Evolutionary conservation across 805 yeast genomes (phyloP).

Genomic region (Wickerhamiella alocasiicola): DNA sequence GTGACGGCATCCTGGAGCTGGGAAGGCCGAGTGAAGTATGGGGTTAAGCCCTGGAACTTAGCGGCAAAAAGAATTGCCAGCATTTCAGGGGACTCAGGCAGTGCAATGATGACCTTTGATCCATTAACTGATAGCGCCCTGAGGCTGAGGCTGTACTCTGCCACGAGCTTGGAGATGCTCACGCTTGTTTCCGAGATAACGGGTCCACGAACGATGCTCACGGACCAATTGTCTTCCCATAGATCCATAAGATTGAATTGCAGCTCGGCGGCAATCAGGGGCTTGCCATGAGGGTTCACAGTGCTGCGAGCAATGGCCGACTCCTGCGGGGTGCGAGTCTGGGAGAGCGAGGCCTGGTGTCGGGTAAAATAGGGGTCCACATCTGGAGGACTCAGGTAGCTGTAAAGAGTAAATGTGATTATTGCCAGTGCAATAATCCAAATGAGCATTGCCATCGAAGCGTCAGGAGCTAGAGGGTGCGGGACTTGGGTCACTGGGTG

Average conservation of each 20-base stretch:
- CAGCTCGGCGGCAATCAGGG: constrained; percentile 23
- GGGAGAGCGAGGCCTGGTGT: constrained; percentile 52
- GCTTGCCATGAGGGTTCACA: constrained; percentile 52
- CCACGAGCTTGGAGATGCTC: neutral
- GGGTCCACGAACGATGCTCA: constrained; percentile 11
- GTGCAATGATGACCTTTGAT: constrained; percentile 5
- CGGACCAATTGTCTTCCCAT: constrained; percentile 26
- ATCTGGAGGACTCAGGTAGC: constrained; percentile 24
- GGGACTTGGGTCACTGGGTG: too few species aligned
- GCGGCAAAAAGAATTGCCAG: constrained; percentile 19
- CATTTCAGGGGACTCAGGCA: constrained; percentile 15
- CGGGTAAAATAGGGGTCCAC: constrained; percentile 26
- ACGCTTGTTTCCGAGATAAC: constrained; percentile 4
- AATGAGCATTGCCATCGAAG: constrained; percentile 18
- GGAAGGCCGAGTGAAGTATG: constrained; percentile 5
- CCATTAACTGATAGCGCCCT: constrained; percentile 4
- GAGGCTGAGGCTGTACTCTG: constrained; percentile 8
- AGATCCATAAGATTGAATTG: constrained; percentile 55
- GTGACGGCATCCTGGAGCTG: constrained; percentile 7
- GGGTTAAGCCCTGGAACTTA: constrained; percentile 13
- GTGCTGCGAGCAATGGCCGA: constrained; percentile 67
- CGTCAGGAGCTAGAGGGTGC: too few species aligned
- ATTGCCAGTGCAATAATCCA: constrained; percentile 16
- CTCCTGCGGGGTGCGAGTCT: constrained; percentile 54
- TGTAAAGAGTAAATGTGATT: constrained; percentile 16